phyloP scores from a whole-genome alignment of 306 rosid species.

The Quercus robur region DNA sequence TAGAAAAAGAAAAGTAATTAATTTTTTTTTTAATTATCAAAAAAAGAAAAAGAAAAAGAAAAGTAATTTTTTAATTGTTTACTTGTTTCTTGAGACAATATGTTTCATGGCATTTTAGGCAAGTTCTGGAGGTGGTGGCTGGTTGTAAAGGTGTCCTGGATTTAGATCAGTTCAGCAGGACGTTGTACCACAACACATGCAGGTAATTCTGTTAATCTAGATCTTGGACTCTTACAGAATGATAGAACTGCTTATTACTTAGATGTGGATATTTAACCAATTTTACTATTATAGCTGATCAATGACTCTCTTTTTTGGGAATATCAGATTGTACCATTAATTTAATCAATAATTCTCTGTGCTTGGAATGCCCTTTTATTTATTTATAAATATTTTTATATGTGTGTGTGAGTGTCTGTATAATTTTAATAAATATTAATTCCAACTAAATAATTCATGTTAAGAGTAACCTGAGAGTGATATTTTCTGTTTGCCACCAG shows the following conservation, averaged over 20 bases:
- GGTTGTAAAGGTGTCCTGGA: slow-evolving; percentile 75
- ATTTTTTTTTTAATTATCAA: background rate
- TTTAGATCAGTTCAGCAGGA: slow-evolving; percentile 58
- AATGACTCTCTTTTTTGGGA: background rate
- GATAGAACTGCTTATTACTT: background rate
- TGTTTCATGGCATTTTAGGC: slow-evolving; percentile 46
- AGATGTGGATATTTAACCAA: background rate
- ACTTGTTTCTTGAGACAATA: slow-evolving; percentile 11
- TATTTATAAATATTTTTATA: background rate
- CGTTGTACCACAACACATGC: slow-evolving; percentile 83
- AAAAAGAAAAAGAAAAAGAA: background rate
- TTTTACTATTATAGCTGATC: background rate
- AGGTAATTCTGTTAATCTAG: slow-evolving; percentile 51
- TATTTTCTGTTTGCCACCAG: background rate
- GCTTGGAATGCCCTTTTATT: background rate
- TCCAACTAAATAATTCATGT: background rate
- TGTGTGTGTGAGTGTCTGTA: too few species aligned
- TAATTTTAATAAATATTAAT: background rate
- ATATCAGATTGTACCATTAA: background rate
- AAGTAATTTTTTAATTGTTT: background rate
- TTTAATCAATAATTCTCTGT: background rate
- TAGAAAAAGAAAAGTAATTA: background rate
- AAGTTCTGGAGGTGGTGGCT: slow-evolving; percentile 94
- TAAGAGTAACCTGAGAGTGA: background rate
- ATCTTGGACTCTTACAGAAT: slow-evolving; percentile 1